Conservation (phyloP, 2,329 filamentous ascomycete genomes). For the Akanthomyces lecanii region DNA sequence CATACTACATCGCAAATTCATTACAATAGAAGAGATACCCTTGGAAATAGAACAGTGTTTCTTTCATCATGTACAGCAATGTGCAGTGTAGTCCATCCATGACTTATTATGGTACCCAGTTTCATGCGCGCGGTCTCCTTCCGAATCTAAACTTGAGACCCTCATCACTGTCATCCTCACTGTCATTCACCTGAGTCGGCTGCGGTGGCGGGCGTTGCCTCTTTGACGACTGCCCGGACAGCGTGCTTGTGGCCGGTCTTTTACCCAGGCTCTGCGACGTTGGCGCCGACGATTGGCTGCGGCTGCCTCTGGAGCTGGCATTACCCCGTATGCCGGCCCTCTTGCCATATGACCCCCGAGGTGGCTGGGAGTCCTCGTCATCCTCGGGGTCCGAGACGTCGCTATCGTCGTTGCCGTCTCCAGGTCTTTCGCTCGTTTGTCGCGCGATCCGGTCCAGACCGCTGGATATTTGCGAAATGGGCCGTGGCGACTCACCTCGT, state of each 20-base stretch:
- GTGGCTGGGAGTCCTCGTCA: slow-evolving; percentile 16
- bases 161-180: slow-evolving; percentile 51
- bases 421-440: neutral
- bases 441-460: neutral
- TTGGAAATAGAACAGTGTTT: neutral
- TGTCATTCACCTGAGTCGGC: slow-evolving; percentile 33
- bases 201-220: slow-evolving; percentile 26
- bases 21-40: slow-evolving; percentile 12
- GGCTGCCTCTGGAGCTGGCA: slow-evolving; percentile 11
- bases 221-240: slow-evolving; percentile 28
- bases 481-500: slow-evolving; percentile 6
- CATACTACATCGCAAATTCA: neutral
- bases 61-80: neutral
- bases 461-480: slow-evolving; percentile 10
- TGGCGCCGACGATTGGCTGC: slow-evolving; percentile 17
- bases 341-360: neutral
- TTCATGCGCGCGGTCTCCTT: slow-evolving; percentile 33
- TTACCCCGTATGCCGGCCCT: neutral
- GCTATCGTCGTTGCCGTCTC: slow-evolving; percentile 21
- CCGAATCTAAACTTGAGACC: slow-evolving; percentile 55
- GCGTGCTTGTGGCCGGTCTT: slow-evolving; percentile 30
- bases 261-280: slow-evolving; percentile 30
- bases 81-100: neutral
- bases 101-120: neutral
- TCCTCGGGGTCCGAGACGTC: slow-evolving; percentile 22